Evolutionary conservation across 768 basidiomycete species (phyloP).

Genomic region (Podaxis mareebaensis): DNA sequence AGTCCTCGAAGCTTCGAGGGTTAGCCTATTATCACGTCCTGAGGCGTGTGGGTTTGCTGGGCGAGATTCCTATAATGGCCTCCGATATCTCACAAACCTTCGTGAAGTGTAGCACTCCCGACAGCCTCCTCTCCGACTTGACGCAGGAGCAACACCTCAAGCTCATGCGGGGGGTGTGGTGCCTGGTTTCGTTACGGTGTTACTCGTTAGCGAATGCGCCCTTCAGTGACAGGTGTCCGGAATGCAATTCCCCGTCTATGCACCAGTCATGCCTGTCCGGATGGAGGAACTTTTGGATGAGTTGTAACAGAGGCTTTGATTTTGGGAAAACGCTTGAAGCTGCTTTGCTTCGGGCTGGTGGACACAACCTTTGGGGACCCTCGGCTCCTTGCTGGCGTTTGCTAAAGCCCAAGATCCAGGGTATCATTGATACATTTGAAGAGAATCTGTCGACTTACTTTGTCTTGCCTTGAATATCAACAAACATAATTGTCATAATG

Average conservation of each 20-base stretch:
- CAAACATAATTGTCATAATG: no score
- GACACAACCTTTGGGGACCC: neutral
- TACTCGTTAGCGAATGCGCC: neutral
- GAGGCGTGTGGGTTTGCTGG: neutral
- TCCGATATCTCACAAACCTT: neutral
- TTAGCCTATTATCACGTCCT: slow-evolving; percentile 6
- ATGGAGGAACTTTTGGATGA: neutral
- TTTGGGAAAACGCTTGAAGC: neutral
- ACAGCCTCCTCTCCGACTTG: neutral
- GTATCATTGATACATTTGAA: neutral
- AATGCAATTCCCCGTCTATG: neutral
- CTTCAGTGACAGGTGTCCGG: neutral
- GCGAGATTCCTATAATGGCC: no score
- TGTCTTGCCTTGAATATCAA: neutral
- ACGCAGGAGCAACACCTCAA: neutral
- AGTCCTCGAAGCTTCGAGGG: neutral
- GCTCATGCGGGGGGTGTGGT: slow-evolving; percentile 5
- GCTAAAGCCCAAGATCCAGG: neutral
- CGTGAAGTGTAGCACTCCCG: neutral
- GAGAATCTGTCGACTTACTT: neutral
- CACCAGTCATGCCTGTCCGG: neutral
- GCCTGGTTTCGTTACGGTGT: neutral
- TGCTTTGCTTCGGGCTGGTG: neutral
- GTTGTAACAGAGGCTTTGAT: neutral
- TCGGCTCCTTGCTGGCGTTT: neutral